Conservation (phyloP, 2,329 filamentous ascomycete genomes). For the Pseudohalonectria lignicola region DNA sequence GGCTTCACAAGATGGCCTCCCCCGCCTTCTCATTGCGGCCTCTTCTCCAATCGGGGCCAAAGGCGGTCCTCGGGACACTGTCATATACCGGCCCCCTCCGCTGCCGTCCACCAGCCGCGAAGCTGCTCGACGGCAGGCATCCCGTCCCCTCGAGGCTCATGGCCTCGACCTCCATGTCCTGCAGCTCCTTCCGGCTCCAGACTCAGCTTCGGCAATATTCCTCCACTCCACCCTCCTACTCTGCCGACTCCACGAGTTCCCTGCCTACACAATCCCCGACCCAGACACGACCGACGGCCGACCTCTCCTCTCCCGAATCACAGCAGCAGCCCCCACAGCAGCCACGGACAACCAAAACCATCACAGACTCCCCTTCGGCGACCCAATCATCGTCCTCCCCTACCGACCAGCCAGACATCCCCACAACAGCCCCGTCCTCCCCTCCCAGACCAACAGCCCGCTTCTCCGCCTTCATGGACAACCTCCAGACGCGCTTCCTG, state of each 20-base stretch:
- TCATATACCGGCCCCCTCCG: background rate
- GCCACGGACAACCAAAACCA: background rate
- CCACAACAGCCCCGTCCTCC: constrained; percentile 21
- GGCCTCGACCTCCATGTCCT: too few relatives aligned
- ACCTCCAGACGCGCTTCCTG: constrained; percentile 74
- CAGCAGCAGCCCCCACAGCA: too few relatives aligned
- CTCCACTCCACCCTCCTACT: too few relatives aligned
- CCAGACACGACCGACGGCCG: background rate
- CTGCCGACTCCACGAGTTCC: too few relatives aligned
- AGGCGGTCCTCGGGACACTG: constrained; percentile 1
- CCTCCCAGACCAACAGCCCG: constrained; percentile 33
- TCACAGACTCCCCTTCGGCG: constrained; percentile 3
- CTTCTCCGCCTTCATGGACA: constrained; percentile 73
- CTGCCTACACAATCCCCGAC: too few relatives aligned
- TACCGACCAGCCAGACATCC: background rate
- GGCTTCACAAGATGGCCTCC: background rate
- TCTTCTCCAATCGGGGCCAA: background rate
- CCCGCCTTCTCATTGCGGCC: constrained; percentile 1
- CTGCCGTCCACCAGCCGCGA: too few relatives aligned
- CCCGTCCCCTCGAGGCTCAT: too few relatives aligned
- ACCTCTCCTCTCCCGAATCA: too few relatives aligned
- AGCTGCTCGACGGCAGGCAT: too few relatives aligned
- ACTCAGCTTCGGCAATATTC: too few relatives aligned
- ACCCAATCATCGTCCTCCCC: constrained; percentile 5
- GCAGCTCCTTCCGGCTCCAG: too few relatives aligned